A percentile compares a stretch with the other conserved stretches of the same genome.
Evolutionary conservation across 768 basidiomycete species (phyloP).

Genomic region (Leccinum rimulosum): DNA sequence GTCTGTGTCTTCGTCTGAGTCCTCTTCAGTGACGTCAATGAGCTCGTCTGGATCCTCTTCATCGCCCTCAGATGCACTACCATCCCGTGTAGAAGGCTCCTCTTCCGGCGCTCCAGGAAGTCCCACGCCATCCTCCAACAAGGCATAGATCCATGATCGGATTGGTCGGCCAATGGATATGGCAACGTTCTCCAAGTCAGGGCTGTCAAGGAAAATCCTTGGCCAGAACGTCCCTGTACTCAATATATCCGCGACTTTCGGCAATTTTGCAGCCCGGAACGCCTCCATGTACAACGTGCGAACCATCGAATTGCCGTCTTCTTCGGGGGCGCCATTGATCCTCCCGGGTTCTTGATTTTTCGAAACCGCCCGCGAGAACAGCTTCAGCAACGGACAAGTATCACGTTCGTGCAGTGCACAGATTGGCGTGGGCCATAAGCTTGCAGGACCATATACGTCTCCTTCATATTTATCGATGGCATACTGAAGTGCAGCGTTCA

Average conservation of each 20-base stretch:
- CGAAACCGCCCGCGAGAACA: conserved; percentile 45
- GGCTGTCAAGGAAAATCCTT: conserved; percentile 71
- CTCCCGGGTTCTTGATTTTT: conserved; percentile 23
- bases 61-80: conserved; percentile 20
- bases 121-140: conserved; percentile 67
- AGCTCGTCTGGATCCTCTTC: conserved; percentile 57
- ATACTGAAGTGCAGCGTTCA: conserved; percentile 74
- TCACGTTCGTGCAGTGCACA: conserved; percentile 64
- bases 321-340: conserved; percentile 2
- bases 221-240: conserved; percentile 70
- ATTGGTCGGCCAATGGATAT: conserved; percentile 62
- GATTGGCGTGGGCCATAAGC: conserved; percentile 53
- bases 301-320: conserved; percentile 28
- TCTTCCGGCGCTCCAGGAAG: conserved; percentile 39
- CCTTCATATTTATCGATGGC: conserved; percentile 62
- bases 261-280: conserved; percentile 58
- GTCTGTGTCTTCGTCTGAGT: conserved; percentile 48
- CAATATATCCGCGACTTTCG: conserved; percentile 57
- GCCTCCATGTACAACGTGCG: conserved; percentile 57
- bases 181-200: conserved; percentile 67
- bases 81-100: conserved; percentile 11
- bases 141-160: conserved; percentile 62
- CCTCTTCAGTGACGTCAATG: conserved; percentile 65
- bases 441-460: conserved; percentile 34
- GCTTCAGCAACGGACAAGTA: conserved; percentile 51